These are phyloP conservation scores for Thamnidium elegans DNA, from an alignment of 192 early-diverging fungal genomes.

Conservation along the genomic window DNA sequence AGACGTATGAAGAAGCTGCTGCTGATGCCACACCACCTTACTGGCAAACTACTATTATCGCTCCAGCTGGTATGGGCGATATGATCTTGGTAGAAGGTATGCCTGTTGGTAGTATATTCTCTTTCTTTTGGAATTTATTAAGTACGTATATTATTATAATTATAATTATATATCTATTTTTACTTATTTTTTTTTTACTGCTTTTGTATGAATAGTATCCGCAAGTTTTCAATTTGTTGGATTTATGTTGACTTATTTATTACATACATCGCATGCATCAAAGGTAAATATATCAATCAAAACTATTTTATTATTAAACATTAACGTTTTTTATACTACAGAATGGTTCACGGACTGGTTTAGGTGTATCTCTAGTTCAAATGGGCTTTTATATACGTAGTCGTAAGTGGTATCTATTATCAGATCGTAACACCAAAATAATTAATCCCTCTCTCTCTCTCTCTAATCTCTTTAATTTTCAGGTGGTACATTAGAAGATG, in stretches of 20 bases:
- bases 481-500: conserved; percentile 33
- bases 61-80: conserved; percentile 71
- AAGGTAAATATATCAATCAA: conserved; percentile 39
- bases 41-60: conserved; percentile 74
- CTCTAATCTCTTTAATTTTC: too few relatives aligned
- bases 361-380: conserved; percentile 80
- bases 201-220: conserved; percentile 59
- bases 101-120: conserved; percentile 77
- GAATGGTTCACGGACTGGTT: conserved; percentile 72
- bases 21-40: conserved; percentile 73
- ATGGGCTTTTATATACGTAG: conserved; percentile 72
- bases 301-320: background rate
- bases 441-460: conserved; percentile 1
- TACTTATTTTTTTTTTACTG: too few relatives aligned
- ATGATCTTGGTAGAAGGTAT: conserved; percentile 88
- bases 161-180: too few relatives aligned
- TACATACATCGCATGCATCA: conserved; percentile 89
- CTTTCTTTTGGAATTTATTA: conserved; percentile 80
- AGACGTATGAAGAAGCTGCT: conserved; percentile 77
- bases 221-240: conserved; percentile 79
- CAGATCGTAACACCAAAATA: background rate
- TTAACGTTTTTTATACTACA: conserved; percentile 19
- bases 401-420: conserved; percentile 28
- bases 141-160: conserved; percentile 33
- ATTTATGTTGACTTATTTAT: conserved; percentile 87